phyloP scores from a whole-genome alignment of 768 basidiomycete species.

The Hygrophorus russula region DNA sequence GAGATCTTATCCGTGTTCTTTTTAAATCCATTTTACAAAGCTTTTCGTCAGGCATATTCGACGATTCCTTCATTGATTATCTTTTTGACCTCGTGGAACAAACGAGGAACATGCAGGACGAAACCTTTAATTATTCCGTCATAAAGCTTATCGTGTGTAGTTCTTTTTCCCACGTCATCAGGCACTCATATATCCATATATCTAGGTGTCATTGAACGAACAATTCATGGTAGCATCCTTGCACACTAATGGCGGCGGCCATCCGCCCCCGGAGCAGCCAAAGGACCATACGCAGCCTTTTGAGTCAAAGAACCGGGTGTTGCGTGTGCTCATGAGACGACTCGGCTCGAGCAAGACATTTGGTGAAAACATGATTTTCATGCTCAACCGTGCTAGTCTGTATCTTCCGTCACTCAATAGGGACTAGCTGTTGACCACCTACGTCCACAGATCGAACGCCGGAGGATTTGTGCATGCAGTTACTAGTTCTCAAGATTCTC shows the following conservation, averaged over 20 bases:
- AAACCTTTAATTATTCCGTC: conserved; percentile 89
- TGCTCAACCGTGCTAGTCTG: conserved; percentile 91
- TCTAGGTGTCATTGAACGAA: conserved; percentile 85
- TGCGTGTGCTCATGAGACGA: conserved; percentile 76
- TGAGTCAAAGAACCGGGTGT: conserved; percentile 62
- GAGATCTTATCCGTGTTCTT: conserved; percentile 17
- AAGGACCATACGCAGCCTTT: conserved; percentile 13
- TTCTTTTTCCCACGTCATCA: not conserved
- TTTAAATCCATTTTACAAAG: not conserved
- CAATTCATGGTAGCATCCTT: conserved; percentile 94
- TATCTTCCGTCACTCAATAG: conserved; percentile 7
- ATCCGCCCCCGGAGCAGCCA: conserved; percentile 3
- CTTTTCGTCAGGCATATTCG: conserved; percentile 51
- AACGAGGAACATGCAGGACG: conserved; percentile 80
- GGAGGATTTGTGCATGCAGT: conserved; percentile 90
- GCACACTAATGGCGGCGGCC: conserved; percentile 5
- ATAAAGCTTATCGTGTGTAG: conserved; percentile 79
- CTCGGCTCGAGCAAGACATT: conserved; percentile 87
- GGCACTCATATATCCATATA: not conserved
- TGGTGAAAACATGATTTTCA: conserved; percentile 98
- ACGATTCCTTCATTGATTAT: conserved; percentile 76
- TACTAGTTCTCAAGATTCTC: conserved; percentile 87
- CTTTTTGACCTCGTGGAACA: conserved; percentile 91
- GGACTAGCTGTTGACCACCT: not conserved
- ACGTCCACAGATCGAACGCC: conserved; percentile 53